Percentiles rank a stretch among this genome's conserved stretches.
phyloP scores from a whole-genome alignment of 768 basidiomycete species.

The Tylopilus sp. region DNA sequence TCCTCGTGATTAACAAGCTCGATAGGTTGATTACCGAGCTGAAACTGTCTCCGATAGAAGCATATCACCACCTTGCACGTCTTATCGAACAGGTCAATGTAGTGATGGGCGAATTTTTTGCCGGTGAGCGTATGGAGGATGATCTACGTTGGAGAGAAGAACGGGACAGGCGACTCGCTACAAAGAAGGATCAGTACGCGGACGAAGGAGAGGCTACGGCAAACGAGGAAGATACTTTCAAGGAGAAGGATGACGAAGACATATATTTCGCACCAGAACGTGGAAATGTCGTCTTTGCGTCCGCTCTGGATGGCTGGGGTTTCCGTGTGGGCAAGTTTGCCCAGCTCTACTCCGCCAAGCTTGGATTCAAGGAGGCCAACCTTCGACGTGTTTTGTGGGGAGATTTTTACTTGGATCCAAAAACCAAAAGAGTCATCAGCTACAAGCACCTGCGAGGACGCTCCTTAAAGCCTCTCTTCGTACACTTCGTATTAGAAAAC shows the following conservation, averaged over 20 bases:
- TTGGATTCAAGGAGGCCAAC: conserved; percentile 87
- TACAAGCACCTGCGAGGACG: conserved; percentile 87
- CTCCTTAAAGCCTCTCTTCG: conserved; percentile 89
- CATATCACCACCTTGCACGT: conserved; percentile 89
- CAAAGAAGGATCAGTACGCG: conserved; percentile 67
- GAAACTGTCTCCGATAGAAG: conserved; percentile 85
- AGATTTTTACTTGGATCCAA: conserved; percentile 95
- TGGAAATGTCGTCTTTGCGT: conserved; percentile 95
- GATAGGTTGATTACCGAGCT: conserved; percentile 94
- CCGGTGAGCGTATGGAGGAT: conserved; percentile 94
- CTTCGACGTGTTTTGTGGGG: conserved; percentile 91
- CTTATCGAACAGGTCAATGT: conserved; percentile 97
- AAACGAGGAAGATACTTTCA: conserved; percentile 66
- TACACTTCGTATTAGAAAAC: conserved; percentile 96
- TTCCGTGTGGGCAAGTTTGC: conserved; percentile 94
- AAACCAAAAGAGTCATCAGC: conserved; percentile 89
- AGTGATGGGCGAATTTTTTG: conserved; percentile 96
- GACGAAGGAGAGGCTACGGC: conserved; percentile 60
- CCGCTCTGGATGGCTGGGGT: conserved; percentile 96
- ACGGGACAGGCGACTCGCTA: conserved; percentile 74
- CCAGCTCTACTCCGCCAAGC: conserved; percentile 83
- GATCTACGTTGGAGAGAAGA: conserved; percentile 94
- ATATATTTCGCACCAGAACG: conserved; percentile 95
- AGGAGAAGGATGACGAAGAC: conserved; percentile 97
- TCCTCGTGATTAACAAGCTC: conserved; percentile 96